Evolutionary conservation across 176 grass and related monocot species (phyloP).

Genomic region (Luzula sylvatica): DNA sequence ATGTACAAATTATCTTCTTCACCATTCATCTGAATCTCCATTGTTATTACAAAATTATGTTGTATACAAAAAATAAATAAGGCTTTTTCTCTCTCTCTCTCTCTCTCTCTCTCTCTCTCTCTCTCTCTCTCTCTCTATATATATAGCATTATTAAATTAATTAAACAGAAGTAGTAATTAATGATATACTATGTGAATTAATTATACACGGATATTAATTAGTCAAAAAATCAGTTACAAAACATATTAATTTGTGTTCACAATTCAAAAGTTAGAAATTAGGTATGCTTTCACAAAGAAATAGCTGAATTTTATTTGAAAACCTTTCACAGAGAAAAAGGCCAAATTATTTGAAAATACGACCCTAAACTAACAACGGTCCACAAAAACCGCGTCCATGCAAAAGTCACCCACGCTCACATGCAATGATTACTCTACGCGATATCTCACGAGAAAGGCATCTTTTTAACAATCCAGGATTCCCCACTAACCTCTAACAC

Average conservation of each 20-base stretch:
- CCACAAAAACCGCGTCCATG: background rate
- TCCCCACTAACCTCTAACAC: background rate
- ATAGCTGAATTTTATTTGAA: no score
- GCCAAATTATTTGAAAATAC: background rate
- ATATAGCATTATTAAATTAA: no score
- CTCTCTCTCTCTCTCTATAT: no score
- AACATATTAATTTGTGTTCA: no score
- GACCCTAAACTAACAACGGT: background rate
- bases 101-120: no score
- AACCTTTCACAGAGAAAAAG: background rate
- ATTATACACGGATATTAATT: no score
- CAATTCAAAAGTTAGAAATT: no score
- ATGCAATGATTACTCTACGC: background rate
- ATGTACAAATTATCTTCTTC: constrained; percentile 7
- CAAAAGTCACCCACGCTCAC: background rate
- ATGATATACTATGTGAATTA: no score
- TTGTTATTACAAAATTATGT: background rate
- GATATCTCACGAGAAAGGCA: constrained; percentile 5
- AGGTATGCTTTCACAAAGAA: no score
- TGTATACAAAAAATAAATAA: background rate
- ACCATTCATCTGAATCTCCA: background rate
- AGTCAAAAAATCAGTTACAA: no score
- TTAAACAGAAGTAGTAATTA: no score
- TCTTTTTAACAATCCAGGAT: background rate
- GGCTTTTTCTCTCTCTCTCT: background rate